Base-by-base conservation (phyloP, 129 eudicot species). In the Tagetes erecta region DNA sequence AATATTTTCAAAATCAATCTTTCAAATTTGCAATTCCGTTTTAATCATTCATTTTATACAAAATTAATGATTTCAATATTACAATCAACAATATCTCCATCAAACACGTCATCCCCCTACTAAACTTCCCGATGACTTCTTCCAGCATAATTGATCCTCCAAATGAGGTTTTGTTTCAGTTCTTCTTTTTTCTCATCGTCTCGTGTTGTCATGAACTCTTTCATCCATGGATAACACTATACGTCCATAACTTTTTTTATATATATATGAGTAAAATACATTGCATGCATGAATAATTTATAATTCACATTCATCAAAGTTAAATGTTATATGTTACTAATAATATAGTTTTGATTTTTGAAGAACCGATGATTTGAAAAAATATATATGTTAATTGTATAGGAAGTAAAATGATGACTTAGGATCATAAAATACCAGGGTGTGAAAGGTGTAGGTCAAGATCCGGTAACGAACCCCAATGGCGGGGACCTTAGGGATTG, bases 111-210 rank as follows among this genome's bases (percentile, higher is more conserved):
- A 12, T 51, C 56, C 56, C 56, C 30, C 13, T 51, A 30, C 56
- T 51, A 3, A 51, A 51, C 56, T 3, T 51, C 56, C 12, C 1
- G 30, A 3, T 12, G 3, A 30, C 56, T 51, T 51, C 56, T 51
- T 51, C 56, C 56, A 51, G 13, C 56, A 76, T 4, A 0, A 13
- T 34, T 13, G 78, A 4, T 12, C 73, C 76, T 65, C 73, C 79
- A n/a, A 1, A 58, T 11, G 37, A 78, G 34, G 11, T 6, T 1
- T 0, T 8, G 6, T 56, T 56, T 30, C 4, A 30, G 3, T 56
- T 27, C 63, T 56, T 56, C 63, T 27, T 11, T 56, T 56, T 12
- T 56, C 10, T 31, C 38, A 10, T 20, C 6, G 1, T 56, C 11
- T 56, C 4, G 13, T 27, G 63, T 30, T 27, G 6, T 5, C 63